Conservation (phyloP, 129 eudicot species). For the Helianthus tuberosus region DNA sequence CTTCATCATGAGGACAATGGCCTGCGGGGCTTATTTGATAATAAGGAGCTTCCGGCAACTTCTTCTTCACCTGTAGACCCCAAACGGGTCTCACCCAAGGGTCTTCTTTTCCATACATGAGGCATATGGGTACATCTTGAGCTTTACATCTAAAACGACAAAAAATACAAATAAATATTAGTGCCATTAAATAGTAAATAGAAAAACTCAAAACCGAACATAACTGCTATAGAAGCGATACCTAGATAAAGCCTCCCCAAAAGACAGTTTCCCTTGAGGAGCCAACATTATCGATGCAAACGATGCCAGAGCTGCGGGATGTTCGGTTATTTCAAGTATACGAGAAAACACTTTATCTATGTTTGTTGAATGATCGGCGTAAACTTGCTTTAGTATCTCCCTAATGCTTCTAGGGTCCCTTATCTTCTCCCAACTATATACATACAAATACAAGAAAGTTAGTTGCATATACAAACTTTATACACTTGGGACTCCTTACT, state of each 20-base stretch:
- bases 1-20: slow-evolving; percentile 99
- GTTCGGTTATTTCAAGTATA: slow-evolving; percentile 71
- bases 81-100: slow-evolving; percentile 96
- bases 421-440: slow-evolving; percentile 83
- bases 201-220: not conserved
- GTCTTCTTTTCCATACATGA: slow-evolving; percentile 95
- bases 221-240: slow-evolving; percentile 15
- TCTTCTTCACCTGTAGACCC: slow-evolving; percentile 85
- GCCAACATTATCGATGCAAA: slow-evolving; percentile 95
- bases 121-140: slow-evolving; percentile 72
- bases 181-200: not conserved
- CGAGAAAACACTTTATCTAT: slow-evolving; percentile 82
- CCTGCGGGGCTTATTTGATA: slow-evolving; percentile 97
- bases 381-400: slow-evolving; percentile 83
- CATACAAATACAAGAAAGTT: slow-evolving; percentile 4
- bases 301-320: slow-evolving; percentile 97
- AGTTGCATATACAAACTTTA: not conserved
- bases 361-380: slow-evolving; percentile 88
- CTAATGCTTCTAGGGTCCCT: slow-evolving; percentile 85
- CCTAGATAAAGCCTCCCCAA: slow-evolving; percentile 82
- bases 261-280: slow-evolving; percentile 73
- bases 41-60: slow-evolving; percentile 89
- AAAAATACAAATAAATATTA: not conserved
- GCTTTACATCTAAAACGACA: slow-evolving; percentile 55
- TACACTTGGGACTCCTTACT: not conserved